Evolutionary conservation across 1,284 basidiomycete species (phyloP), one percentile per base, ranked within the genome.

Genomic region (Sparassis latifolia): DNA sequence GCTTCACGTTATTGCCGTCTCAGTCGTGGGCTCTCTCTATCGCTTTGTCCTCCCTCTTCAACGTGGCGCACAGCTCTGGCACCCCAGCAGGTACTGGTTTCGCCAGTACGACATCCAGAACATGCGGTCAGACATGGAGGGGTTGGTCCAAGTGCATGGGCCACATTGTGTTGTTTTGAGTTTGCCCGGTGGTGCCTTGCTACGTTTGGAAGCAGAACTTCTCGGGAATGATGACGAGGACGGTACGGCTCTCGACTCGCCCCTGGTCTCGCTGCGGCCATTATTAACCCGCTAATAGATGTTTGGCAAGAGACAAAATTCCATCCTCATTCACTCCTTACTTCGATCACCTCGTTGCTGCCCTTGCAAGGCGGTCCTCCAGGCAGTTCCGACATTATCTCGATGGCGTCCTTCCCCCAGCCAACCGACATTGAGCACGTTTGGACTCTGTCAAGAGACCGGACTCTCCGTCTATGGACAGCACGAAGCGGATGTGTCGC

Each of bases 381-480:
- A 41, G 67, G 75, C 49, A 73, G 73, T 10, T 72, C 77, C 20
- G 78, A 84, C 54, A 81, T 89, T 43, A 71, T 90, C 41, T 80
- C 84, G 40, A 71, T 87, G 32, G 76, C 84, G 3, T 80, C 80
- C 45, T 76, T 82, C 62, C 79, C 82, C 33, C 82, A 81, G 66
- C 85, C 88, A 10, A 85, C 84, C 39, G 82, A 89, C 59, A 73
- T 86, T 51, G 77, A 76, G 9, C 75, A 88, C 54, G 69, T 86
- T 27, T 95, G 91, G 79, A 86, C 92, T 1, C 76, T 97, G 45
- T 92, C 92, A n/a, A 77, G 92, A 51, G 92, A 97, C 70, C 79
- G 86, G 50, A 86, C 86, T 49, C 73, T 97, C 42, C 79, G 92
- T 45, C 75, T 89, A 41, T 97, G 93, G 92, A 84, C 82, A 55